phyloP scores from a whole-genome alignment of 805 yeast species.

The Starmerella gropengiesseri region DNA sequence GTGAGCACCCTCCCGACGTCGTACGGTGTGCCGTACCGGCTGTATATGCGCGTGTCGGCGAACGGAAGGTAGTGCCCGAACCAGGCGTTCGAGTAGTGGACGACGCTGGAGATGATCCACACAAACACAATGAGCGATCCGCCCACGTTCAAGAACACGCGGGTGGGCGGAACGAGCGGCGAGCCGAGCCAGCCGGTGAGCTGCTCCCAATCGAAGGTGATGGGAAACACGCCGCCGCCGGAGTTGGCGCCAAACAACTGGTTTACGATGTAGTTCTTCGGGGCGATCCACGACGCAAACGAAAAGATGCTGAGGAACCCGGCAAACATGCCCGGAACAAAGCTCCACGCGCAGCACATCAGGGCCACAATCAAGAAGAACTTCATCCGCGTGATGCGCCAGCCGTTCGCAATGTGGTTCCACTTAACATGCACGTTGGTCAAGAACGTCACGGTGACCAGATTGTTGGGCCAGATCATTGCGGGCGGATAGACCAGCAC shows the following conservation, averaged over 20 bases:
- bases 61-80: conserved; percentile 51
- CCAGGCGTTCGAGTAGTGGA: conserved; percentile 48
- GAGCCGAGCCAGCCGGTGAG: conserved; percentile 46
- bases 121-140: conserved; percentile 41
- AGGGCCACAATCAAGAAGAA: conserved; percentile 38
- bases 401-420: conserved; percentile 46
- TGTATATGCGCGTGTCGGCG: conserved; percentile 36
- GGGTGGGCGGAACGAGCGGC: conserved; percentile 54
- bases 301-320: conserved; percentile 46
- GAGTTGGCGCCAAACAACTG: conserved; percentile 51
- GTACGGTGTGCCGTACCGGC: conserved; percentile 42
- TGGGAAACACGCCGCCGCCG: conserved; percentile 56
- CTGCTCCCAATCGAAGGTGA: conserved; percentile 61
- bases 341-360: conserved; percentile 41
- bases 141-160: conserved; percentile 36
- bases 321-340: conserved; percentile 53
- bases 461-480: conserved; percentile 58
- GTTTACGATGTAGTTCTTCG: conserved; percentile 48
- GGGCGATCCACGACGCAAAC: conserved; percentile 56
- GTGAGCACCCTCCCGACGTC: conserved; percentile 42
- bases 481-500: conserved; percentile 51
- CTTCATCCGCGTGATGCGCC: conserved; percentile 44
- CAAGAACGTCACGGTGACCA: conserved; percentile 49
- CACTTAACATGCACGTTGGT: conserved; percentile 41
- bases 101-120: conserved; percentile 45